Evolutionary conservation across 257 asterid genomes (phyloP).

Genomic region (Primulina huaijiensis): DNA sequence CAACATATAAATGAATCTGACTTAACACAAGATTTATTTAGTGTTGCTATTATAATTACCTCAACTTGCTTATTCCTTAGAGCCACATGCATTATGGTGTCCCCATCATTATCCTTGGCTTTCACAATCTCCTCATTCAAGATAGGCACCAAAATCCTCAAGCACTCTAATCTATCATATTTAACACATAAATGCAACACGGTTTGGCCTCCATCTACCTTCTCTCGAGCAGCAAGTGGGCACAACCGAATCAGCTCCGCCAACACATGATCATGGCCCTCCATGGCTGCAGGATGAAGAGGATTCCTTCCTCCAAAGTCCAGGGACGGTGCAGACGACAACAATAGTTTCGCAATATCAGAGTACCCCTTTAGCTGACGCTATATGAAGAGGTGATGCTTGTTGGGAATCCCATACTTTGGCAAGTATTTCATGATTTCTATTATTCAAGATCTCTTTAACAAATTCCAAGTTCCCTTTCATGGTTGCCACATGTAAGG

Average conservation of each 20-base stretch:
- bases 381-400: slow-evolving; percentile 46
- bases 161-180: slow-evolving; percentile 27
- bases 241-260: slow-evolving; percentile 20
- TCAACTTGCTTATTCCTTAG: slow-evolving; percentile 25
- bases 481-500: too few species aligned
- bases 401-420: slow-evolving; percentile 33
- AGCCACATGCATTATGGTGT: slow-evolving; percentile 41
- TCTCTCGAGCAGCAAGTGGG: slow-evolving; percentile 40
- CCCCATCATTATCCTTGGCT: slow-evolving; percentile 36
- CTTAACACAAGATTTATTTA: too few species aligned
- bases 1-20: too few species aligned
- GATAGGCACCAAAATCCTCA: slow-evolving; percentile 30
- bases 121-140: slow-evolving; percentile 25
- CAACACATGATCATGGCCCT: slow-evolving; percentile 34
- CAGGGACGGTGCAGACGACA: slow-evolving; percentile 31
- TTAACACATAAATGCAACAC: slow-evolving; percentile 46
- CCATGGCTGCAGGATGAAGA: slow-evolving; percentile 47
- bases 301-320: slow-evolving; percentile 54
- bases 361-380: slow-evolving; percentile 36
- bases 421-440: slow-evolving; percentile 28
- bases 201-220: slow-evolving; percentile 28
- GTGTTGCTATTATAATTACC: slow-evolving; percentile 26
- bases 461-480: too few species aligned
- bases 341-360: slow-evolving; percentile 25
- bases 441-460: slow-evolving; percentile 12